These are phyloP conservation scores for Simplicillium aogashimaense DNA, from an alignment of 2,329 filamentous ascomycete species.

Conservation along the genomic window DNA sequence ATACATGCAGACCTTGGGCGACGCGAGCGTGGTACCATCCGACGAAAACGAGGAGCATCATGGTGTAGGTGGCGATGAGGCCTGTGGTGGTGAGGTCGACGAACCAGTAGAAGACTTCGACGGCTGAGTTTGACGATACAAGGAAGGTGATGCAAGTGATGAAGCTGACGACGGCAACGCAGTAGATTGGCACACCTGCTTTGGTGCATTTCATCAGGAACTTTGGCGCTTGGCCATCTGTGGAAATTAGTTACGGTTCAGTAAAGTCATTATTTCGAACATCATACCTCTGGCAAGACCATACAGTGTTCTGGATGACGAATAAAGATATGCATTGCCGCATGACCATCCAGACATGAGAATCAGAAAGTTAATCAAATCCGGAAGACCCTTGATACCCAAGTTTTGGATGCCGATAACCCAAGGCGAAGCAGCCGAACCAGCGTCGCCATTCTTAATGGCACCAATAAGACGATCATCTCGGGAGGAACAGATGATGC, in stretches of 20 bases:
- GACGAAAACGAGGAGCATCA: conserved; percentile 29
- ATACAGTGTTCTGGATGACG: conserved; percentile 33
- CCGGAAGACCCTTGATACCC: conserved; percentile 38
- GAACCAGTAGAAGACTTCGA: conserved; percentile 42
- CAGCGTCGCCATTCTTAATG: conserved; percentile 38
- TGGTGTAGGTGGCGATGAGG: conserved; percentile 45
- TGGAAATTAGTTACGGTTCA: neutral
- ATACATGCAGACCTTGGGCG: conserved; percentile 34
- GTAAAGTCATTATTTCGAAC: neutral
- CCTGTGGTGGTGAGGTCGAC: conserved; percentile 44
- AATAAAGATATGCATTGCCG: conserved; percentile 39
- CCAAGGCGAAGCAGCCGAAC: conserved; percentile 49
- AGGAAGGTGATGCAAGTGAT: conserved; percentile 41
- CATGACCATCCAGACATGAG: conserved; percentile 38
- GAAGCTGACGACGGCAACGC: conserved; percentile 35
- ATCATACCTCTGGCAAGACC: conserved; percentile 28
- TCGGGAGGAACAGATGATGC: conserved; percentile 43
- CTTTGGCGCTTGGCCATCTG: conserved; percentile 28
- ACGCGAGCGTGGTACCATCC: conserved; percentile 37
- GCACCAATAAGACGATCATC: conserved; percentile 27
- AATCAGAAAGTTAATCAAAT: conserved; percentile 51
- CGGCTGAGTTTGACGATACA: conserved; percentile 32
- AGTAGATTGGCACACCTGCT: conserved; percentile 48
- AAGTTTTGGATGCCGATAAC: conserved; percentile 50
- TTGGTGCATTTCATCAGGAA: conserved; percentile 47